Base-by-base conservation (phyloP, 1,139 yeast species). In the Hansenula lynferdii region DNA sequence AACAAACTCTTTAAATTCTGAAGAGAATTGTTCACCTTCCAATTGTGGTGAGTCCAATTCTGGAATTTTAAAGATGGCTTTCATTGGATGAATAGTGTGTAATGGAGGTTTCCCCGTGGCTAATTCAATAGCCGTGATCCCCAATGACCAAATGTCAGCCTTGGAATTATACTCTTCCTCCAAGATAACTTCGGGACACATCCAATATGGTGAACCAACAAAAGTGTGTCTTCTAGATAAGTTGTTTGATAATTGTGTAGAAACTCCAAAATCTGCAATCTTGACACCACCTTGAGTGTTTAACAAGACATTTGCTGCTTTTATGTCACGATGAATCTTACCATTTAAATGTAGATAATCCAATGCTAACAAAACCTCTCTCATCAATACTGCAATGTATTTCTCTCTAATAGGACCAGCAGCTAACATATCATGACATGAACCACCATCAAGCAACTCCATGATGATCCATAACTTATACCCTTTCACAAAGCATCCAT, bases 151-250 rank as follows among this genome's bases (percentile, higher is more conserved):
- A 3, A 92, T 78, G 59, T 94, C 98, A 1, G 98, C 96, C 49
- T 85, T 76, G 56, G 74, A 85, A 47, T 86, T 80, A 58, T 94
- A 95, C 10, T 92, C 96, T 34, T 84, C 83, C 57, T 87, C 96
- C 52, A 80, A 65, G 32, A 92, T 84, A 2, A 92, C 95, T 54
- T 94, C 99, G 0, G 98, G 98, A 0, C 97, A 95, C 98, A 94
- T 94, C 94, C 97, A 92, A 58, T 90, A 92, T 1, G 99, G 98
- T 0, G 98, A 92, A 0, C 99, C 98, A 8, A 92, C 98, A 54
- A 95, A 92, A 0, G 98, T 92, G 51, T 85, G 82, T 48, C 96
- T 58, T 41, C 80, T 75, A 36, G 83, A 85, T 59, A 85, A 71
- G 60, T 80, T 86, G 53, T 78, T 85, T 23, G 89, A 84, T 39